A percentile compares a stretch with the other conserved stretches of the same genome.
These are phyloP conservation scores for Orbilia blumenaviensis DNA, from an alignment of 2,329 filamentous ascomycete genomes.

Conservation along the genomic window DNA sequence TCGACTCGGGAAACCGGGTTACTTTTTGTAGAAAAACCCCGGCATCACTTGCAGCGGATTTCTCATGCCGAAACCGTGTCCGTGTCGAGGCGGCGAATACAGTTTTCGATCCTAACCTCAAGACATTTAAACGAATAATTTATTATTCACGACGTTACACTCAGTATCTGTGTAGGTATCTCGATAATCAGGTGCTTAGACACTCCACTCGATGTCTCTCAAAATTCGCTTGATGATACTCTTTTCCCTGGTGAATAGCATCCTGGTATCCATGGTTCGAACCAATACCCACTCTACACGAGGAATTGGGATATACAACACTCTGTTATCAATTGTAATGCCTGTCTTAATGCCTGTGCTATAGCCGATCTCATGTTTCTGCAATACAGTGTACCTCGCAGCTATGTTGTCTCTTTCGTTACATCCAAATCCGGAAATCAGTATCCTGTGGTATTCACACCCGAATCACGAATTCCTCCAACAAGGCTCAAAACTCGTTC, in stretches of 20 bases:
- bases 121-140: not conserved
- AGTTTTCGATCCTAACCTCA: slow-evolving; percentile 3
- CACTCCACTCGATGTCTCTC: slow-evolving; percentile 19
- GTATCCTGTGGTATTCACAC: too few species aligned
- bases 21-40: not conserved
- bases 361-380: too few species aligned
- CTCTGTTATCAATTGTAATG: too few species aligned
- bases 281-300: not conserved
- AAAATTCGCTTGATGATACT: slow-evolving; percentile 24
- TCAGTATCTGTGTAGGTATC: slow-evolving; percentile 20
- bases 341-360: too few species aligned
- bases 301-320: not conserved
- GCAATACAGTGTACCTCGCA: too few species aligned
- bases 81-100: not conserved
- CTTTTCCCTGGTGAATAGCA: not conserved
- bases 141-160: not conserved
- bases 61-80: slow-evolving; percentile 10
- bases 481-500: not conserved
- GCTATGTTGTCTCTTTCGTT: too few species aligned
- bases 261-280: slow-evolving; percentile 9
- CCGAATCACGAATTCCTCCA: too few species aligned
- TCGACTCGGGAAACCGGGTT: slow-evolving; percentile 2
- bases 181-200: not conserved
- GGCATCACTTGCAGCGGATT: not conserved
- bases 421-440: too few species aligned